Evolutionary conservation across 2,329 filamentous ascomycete species (phyloP), one percentile per base, ranked within the genome.

Genomic region (Colletotrichum sp.): DNA sequence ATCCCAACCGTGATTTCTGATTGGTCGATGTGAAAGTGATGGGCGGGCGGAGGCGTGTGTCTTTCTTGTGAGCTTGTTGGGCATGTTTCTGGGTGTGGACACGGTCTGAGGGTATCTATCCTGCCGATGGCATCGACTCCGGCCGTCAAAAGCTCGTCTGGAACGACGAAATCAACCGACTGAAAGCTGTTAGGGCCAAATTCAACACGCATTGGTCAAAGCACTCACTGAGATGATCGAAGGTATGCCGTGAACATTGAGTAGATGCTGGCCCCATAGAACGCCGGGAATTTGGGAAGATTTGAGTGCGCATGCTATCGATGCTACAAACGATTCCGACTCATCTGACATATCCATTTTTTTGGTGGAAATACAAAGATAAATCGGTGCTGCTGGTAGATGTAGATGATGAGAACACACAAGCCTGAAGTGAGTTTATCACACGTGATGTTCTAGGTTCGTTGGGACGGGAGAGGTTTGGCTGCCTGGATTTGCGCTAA

Each of bases 151-250:
- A 63, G 32, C 63, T 79, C 61, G 72, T 80, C 79, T 12, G 68
- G 78, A 28, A 81, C 68, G 22, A 81, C 76, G 52, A 78, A 80
- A 44, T 80, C 79, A 25, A 79, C 68, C 19, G 78, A 79, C 78
- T 79, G 34, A 61, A 11, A 28, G n/a, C 28, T 28, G 55, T 27
- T 28, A 16, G 27, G 9, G 13, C 8, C 15, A 27, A 15, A 59
- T 27, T 36, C 48, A 13, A 11, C 9, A 13, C 12, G 16, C 22
- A 13, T 55, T 55, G 48, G 22, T 55, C 16, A 55, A 34, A 57
- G 52, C 15, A 68, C 75, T 70, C 71, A 75, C 79, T n/a, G 60
- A 71, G 59, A 81, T 65, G 64, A 80, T 77, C 28, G 80, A 78
- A 36, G 78, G 78, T 60, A 81, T 72, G 27, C 79, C 78, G 44